phyloP scores from a whole-genome alignment of 2,329 filamentous ascomycete genomes.

The Epichloe typhina region DNA sequence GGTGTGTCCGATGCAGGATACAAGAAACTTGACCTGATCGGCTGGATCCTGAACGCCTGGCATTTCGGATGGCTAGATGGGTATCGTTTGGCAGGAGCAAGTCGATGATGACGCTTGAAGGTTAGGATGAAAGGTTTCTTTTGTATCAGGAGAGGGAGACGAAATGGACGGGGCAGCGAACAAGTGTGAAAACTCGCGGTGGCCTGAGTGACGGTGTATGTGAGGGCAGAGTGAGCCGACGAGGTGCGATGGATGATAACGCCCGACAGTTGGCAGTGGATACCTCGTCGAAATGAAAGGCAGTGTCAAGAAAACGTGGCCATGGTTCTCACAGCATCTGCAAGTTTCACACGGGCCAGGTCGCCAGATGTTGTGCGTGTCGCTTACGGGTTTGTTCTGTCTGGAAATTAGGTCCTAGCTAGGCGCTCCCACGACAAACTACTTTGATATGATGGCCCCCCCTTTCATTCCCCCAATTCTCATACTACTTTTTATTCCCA shows the following conservation, averaged over 20 bases:
- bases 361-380: not conserved
- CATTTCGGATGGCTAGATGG: slow-evolving; percentile 6
- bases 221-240: slow-evolving; percentile 1
- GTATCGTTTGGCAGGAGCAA: not conserved
- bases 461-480: not conserved
- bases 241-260: not conserved
- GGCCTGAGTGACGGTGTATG: not conserved
- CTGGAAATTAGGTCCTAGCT: not conserved
- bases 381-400: too few relatives aligned
- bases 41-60: slow-evolving; percentile 28
- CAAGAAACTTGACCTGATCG: slow-evolving; percentile 49
- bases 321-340: not conserved
- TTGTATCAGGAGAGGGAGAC: not conserved
- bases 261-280: not conserved
- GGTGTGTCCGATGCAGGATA: slow-evolving; percentile 50
- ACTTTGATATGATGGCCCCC: not conserved
- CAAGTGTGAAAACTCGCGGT: not conserved
- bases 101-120: too few relatives aligned
- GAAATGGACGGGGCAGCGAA: not conserved
- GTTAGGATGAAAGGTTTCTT: not conserved
- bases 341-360: not conserved
- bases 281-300: not conserved
- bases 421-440: not conserved
- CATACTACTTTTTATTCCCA: not conserved
- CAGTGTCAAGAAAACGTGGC: not conserved